A percentile compares a stretch with the other conserved stretches of the same genome.
Evolutionary conservation across 352 stramenopile genomes (phyloP).

Genomic region (Blastocystis sp.): DNA sequence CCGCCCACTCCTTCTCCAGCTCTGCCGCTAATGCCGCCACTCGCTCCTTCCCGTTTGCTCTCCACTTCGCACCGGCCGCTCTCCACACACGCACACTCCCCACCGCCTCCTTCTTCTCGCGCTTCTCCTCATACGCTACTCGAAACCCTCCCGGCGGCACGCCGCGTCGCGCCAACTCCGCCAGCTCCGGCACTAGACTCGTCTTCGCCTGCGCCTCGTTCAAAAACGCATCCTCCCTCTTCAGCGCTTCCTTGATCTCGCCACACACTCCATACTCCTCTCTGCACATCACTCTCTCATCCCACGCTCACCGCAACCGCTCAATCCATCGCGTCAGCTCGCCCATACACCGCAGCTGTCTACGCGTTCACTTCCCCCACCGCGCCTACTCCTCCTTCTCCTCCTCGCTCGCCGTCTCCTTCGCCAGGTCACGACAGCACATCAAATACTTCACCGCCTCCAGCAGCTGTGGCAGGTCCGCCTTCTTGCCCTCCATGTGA

Average conservation of each 20-base stretch:
- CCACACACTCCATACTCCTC: neutral
- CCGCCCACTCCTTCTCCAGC: neutral
- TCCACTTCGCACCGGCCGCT: neutral
- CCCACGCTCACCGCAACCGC: neutral
- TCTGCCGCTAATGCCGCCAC: neutral
- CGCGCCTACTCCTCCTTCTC: neutral
- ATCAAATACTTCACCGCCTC: neutral
- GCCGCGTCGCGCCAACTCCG: neutral
- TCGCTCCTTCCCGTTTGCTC: neutral
- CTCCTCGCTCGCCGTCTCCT: neutral
- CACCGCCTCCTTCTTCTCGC: neutral
- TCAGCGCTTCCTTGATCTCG: neutral
- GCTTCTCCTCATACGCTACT: neutral
- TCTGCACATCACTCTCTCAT: neutral
- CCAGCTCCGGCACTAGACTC: neutral
- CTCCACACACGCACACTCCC: too few species aligned
- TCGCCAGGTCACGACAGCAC: neutral
- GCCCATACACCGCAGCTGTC: neutral
- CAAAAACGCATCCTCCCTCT: neutral
- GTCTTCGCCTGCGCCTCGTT: neutral
- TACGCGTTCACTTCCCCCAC: neutral
- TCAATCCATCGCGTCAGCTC: neutral
- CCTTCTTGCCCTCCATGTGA: neutral
- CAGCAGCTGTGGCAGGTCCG: neutral
- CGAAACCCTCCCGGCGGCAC: neutral